phyloP scores from a whole-genome alignment of 2,329 filamentous ascomycete genomes.

The Neophaeococcomyces mojaviensis region DNA sequence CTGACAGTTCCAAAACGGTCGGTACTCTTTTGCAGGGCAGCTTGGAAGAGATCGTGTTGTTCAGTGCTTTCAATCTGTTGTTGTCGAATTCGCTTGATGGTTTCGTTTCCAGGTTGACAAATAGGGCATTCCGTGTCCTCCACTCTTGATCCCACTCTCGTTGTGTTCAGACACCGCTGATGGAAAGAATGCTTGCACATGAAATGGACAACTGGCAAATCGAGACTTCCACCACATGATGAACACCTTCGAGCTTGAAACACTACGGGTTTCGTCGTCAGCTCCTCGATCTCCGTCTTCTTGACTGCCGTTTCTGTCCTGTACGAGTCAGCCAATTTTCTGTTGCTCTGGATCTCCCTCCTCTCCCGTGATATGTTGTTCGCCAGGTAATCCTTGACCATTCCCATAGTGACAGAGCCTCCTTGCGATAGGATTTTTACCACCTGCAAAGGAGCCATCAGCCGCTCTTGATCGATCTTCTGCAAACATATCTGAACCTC shows the following conservation, averaged over 20 bases:
- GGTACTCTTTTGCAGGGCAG: slow-evolving; percentile 66
- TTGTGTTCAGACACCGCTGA: slow-evolving; percentile 70
- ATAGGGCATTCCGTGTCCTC: slow-evolving; percentile 72
- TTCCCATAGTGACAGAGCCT: slow-evolving; percentile 88
- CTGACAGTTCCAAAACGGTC: slow-evolving; percentile 75
- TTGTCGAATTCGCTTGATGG: slow-evolving; percentile 76
- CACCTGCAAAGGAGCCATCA: slow-evolving; percentile 94
- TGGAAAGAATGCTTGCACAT: slow-evolving; percentile 97
- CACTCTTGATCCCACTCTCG: slow-evolving; percentile 35
- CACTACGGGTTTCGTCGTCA: slow-evolving; percentile 71
- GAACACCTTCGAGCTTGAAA: slow-evolving; percentile 88
- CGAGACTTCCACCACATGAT: slow-evolving; percentile 68
- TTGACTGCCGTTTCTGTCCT: slow-evolving; percentile 75
- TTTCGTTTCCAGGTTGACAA: slow-evolving; percentile 76
- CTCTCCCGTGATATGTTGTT: slow-evolving; percentile 83
- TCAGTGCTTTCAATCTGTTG: slow-evolving; percentile 81
- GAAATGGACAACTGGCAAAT: slow-evolving; percentile 89
- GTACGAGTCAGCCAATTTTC: slow-evolving; percentile 74
- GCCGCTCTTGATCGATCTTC: slow-evolving; percentile 79
- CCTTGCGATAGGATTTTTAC: slow-evolving; percentile 80
- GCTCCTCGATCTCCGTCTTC: slow-evolving; percentile 66
- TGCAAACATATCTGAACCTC: slow-evolving; percentile 73
- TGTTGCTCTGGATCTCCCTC: slow-evolving; percentile 76
- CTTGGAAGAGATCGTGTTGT: slow-evolving; percentile 81
- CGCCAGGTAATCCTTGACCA: slow-evolving; percentile 87